Conservation (phyloP, 2,329 filamentous ascomycete genomes). For the Fonsecaea monophora region DNA sequence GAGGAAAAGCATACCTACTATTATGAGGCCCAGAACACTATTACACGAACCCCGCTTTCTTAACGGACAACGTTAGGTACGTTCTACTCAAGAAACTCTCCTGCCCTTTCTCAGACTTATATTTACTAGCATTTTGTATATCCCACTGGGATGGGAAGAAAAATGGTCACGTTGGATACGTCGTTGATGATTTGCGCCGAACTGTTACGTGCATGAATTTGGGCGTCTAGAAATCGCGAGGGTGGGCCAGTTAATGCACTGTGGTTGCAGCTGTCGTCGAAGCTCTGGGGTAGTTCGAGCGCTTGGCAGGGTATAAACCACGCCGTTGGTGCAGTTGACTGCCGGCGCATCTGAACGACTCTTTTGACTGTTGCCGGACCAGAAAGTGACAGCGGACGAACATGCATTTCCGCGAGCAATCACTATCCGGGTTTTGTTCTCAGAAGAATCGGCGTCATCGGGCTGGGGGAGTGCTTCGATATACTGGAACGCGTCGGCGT, state of each 20-base stretch:
- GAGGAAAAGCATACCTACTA: too few relatives aligned
- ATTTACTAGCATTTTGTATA: too few relatives aligned
- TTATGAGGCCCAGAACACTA: too few relatives aligned
- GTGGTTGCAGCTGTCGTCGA: background rate
- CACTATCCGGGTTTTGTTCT: background rate
- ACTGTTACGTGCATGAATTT: background rate
- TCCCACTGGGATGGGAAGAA: background rate
- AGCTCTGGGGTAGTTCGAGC: slow-evolving; percentile 3
- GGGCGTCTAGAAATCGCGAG: background rate
- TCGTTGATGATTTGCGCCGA: background rate
- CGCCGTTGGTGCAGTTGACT: slow-evolving; percentile 10
- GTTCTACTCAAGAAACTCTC: too few relatives aligned
- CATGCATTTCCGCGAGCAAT: background rate
- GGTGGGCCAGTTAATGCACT: background rate
- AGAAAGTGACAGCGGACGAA: slow-evolving; percentile 1
- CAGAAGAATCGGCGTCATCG: background rate
- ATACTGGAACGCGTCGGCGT: background rate
- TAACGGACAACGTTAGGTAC: too few relatives aligned
- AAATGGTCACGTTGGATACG: slow-evolving; percentile 4
- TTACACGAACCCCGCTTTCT: too few relatives aligned
- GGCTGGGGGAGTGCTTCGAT: background rate
- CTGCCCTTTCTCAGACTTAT: too few relatives aligned
- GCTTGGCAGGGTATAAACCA: background rate
- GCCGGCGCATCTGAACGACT: background rate
- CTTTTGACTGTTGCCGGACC: background rate